Evolutionary conservation across 108 stramenopile species (phyloP).

Genomic region (Bacterosira constricta): DNA sequence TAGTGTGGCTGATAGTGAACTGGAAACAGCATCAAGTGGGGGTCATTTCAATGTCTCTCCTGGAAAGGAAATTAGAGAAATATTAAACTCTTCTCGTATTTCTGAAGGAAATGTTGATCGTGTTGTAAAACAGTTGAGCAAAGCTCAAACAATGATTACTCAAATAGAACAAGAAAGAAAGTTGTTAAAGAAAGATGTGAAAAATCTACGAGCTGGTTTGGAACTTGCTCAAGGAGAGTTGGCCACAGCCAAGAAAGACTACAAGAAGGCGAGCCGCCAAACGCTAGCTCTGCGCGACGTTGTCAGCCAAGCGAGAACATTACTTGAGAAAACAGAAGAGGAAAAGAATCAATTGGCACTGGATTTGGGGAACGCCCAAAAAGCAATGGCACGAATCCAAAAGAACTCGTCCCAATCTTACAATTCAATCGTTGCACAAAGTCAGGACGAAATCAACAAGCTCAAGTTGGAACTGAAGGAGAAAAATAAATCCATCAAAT

Average conservation of each 20-base stretch:
- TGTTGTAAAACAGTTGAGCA: slow-evolving; percentile 13
- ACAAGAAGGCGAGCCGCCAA: neutral
- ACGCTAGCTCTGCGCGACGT: neutral
- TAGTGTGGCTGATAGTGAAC: neutral
- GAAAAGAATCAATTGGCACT: slow-evolving; percentile 25
- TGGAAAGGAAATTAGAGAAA: slow-evolving; percentile 11
- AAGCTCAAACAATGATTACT: slow-evolving; percentile 7
- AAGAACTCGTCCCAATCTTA: slow-evolving; percentile 10
- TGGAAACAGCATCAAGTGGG: neutral
- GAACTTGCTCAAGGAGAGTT: slow-evolving; percentile 17
- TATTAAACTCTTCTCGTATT: slow-evolving; percentile 3
- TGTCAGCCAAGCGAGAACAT: slow-evolving; percentile 9
- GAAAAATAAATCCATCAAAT: slow-evolving; percentile 12
- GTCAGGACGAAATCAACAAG: slow-evolving; percentile 14
- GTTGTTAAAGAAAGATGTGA: slow-evolving; percentile 28
- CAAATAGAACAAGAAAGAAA: slow-evolving; percentile 20
- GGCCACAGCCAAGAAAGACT: slow-evolving; percentile 4
- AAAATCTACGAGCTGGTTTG: slow-evolving; percentile 15
- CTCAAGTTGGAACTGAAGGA: slow-evolving; percentile 7
- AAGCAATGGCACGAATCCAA: slow-evolving; percentile 13
- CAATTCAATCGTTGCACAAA: neutral
- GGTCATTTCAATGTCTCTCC: neutral
- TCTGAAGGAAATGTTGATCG: neutral
- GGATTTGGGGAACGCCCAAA: slow-evolving; percentile 4
- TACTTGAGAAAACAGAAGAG: slow-evolving; percentile 11